Evolutionary conservation across 192 early-diverging fungal genomes (phyloP), one percentile per base, ranked within the genome.

Genomic region (Backusella tuberculispora): DNA sequence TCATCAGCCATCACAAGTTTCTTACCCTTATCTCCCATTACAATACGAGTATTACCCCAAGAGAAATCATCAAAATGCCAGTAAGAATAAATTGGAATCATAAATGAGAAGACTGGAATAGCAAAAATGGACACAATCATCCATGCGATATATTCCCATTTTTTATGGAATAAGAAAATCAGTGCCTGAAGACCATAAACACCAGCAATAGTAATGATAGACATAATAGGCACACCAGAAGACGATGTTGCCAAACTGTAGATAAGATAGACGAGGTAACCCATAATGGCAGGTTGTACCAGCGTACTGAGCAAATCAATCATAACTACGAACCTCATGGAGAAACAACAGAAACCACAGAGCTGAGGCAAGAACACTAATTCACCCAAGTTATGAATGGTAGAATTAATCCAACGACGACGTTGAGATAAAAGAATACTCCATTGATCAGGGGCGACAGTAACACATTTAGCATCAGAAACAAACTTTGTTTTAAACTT

Each of bases 21-120:
- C 81, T 86, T 90, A 63, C 95, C 94, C 47, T 91, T 92, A 67
- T 95, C 93, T 66, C 96, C 97, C 42, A 94, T 85, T 6, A 97
- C 94, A 19, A 93, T 63, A 81, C 97, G 94, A 40, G 97, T 99
- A 80, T 96, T 97, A 74, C 96, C 97, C 97, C 97, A 99, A 7
- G 95, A 96, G 79, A 99, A 99, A 79, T 99, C 96, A 81, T 99
- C 97, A 81, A 98, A 96, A 85, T 96, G 95, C 97, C 97, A 99
- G 90, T 97, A 99, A 24, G 97, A 86, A 82, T 99, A 99, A 29
- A 95, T 63, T 10, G 92, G 92, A 72, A 94, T 88, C 47, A 88
- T 84, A 75, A 94, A 91, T 10, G 91, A 89, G 80, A 96, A 98
- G 17, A 96, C 84, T 8, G 95, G 95, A 72, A 96, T 93, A 10